phyloP scores from a whole-genome alignment of 208 protist genomes.

The Lotmaria passim region DNA sequence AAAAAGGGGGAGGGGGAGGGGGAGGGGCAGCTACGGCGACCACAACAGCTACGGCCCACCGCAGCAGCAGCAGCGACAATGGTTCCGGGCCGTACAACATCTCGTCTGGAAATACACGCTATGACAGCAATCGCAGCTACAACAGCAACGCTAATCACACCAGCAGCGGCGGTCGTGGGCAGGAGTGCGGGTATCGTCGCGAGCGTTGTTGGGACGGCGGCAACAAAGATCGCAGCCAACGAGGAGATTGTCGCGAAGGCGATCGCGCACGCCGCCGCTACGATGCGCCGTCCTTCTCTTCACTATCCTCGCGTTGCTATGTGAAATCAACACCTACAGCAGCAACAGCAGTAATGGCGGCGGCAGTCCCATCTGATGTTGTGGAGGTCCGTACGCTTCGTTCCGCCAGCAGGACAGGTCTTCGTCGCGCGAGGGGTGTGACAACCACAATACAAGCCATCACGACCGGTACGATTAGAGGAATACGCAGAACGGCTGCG shows the following conservation, averaged over 20 bases:
- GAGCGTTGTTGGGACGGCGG: slow-evolving; percentile 27
- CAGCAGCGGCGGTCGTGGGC: not conserved
- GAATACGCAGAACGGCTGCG: too few species aligned
- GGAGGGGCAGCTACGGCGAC: slow-evolving; percentile 16
- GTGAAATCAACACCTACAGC: not conserved
- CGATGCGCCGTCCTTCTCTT: slow-evolving; percentile 14
- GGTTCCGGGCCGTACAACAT: slow-evolving; percentile 5
- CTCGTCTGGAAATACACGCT: slow-evolving; percentile 1
- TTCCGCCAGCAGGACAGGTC: too few species aligned
- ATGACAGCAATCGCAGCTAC: not conserved
- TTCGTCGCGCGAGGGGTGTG: too few species aligned
- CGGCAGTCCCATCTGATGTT: too few species aligned
- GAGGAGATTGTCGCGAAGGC: not conserved
- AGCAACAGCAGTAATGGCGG: too few species aligned
- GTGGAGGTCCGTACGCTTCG: not conserved
- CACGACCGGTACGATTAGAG: not conserved
- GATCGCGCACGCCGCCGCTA: slow-evolving; percentile 25
- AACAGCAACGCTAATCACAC: slow-evolving; percentile 10
- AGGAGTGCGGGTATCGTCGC: slow-evolving; percentile 23
- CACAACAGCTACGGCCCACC: slow-evolving; percentile 5
- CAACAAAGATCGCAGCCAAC: slow-evolving; percentile 2
- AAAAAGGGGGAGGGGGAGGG: too few species aligned
- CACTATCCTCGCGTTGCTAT: slow-evolving; percentile 2
- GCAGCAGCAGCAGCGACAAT: slow-evolving; percentile 3
- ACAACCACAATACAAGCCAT: not conserved